phyloP scores from a whole-genome alignment of 2,329 filamentous ascomycete species.

The Talaromyces funiculosus region DNA sequence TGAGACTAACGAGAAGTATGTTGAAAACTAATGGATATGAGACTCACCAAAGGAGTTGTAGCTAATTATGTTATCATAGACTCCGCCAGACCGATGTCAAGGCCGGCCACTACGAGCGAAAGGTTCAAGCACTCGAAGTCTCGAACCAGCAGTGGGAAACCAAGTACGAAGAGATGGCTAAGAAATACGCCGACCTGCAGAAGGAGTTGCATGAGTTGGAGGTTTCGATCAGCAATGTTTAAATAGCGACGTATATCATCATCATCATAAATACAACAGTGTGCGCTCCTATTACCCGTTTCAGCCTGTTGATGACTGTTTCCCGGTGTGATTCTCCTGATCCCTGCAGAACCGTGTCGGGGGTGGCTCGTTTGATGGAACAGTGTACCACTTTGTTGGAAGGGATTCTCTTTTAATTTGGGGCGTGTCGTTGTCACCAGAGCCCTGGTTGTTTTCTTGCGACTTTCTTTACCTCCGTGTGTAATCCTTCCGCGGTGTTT shows the following conservation, averaged over 20 bases:
- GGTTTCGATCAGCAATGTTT: constrained; percentile 89
- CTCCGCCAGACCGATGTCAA: constrained; percentile 99
- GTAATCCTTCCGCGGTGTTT: constrained; percentile 16
- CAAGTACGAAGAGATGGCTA: constrained; percentile 96
- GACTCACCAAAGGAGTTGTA: not conserved
- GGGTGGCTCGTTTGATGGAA: constrained; percentile 2
- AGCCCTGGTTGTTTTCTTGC: constrained; percentile 6
- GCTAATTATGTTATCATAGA: constrained; percentile 45
- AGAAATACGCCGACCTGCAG: constrained; percentile 77
- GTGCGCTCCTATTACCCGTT: constrained; percentile 15
- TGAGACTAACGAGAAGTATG: constrained; percentile 98
- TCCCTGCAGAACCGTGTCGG: not conserved
- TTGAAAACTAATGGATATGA: constrained; percentile 16
- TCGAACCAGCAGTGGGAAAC: constrained; percentile 90
- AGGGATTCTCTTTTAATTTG: constrained; percentile 3
- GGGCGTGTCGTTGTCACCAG: constrained; percentile 7
- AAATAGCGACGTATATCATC: constrained; percentile 34
- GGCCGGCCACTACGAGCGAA: constrained; percentile 98
- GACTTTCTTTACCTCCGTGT: constrained; percentile 9
- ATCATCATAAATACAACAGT: constrained; percentile 12
- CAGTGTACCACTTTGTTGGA: not conserved
- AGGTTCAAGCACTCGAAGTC: constrained; percentile 92
- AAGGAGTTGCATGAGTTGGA: constrained; percentile 91
- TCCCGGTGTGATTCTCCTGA: not conserved
- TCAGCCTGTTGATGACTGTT: constrained; percentile 11